Conservation (phyloP, 1,139 yeast genomes). For the Yamadazyma friedrichii region DNA sequence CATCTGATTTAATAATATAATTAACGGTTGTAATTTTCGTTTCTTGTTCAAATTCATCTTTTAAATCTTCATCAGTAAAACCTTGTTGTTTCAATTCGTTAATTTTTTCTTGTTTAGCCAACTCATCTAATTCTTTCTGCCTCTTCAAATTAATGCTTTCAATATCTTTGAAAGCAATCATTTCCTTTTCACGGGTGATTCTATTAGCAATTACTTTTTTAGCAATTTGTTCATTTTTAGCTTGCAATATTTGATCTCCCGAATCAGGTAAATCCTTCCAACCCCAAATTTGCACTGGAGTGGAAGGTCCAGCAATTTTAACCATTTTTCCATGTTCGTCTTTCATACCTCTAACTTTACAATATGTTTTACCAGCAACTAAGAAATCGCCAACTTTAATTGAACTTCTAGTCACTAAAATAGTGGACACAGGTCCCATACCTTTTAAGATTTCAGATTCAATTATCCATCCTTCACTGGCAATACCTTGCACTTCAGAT, state of each 20-base stretch:
- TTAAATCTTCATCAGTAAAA: slow-evolving; percentile 43
- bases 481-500: slow-evolving; percentile 55
- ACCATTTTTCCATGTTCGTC: slow-evolving; percentile 70
- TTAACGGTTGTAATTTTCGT: slow-evolving; percentile 23
- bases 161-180: slow-evolving; percentile 64
- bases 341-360: slow-evolving; percentile 80
- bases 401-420: slow-evolving; percentile 77
- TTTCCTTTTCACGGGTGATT: slow-evolving; percentile 51
- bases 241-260: slow-evolving; percentile 83
- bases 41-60: slow-evolving; percentile 16
- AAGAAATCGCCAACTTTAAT: slow-evolving; percentile 66
- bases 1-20: slow-evolving; percentile 86
- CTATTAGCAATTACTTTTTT: slow-evolving; percentile 74
- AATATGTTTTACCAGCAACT: slow-evolving; percentile 84
- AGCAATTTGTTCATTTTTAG: slow-evolving; percentile 69
- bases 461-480: slow-evolving; percentile 84
- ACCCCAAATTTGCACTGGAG: slow-evolving; percentile 89
- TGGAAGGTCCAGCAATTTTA: slow-evolving; percentile 77
- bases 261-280: slow-evolving; percentile 94
- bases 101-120: slow-evolving; percentile 50
- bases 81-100: slow-evolving; percentile 60
- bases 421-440: slow-evolving; percentile 83
- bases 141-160: slow-evolving; percentile 66
- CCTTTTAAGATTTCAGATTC: slow-evolving; percentile 86
- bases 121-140: slow-evolving; percentile 44